phyloP scores from a whole-genome alignment of 352 stramenopile species.

The Phytophthora foliorum region DNA sequence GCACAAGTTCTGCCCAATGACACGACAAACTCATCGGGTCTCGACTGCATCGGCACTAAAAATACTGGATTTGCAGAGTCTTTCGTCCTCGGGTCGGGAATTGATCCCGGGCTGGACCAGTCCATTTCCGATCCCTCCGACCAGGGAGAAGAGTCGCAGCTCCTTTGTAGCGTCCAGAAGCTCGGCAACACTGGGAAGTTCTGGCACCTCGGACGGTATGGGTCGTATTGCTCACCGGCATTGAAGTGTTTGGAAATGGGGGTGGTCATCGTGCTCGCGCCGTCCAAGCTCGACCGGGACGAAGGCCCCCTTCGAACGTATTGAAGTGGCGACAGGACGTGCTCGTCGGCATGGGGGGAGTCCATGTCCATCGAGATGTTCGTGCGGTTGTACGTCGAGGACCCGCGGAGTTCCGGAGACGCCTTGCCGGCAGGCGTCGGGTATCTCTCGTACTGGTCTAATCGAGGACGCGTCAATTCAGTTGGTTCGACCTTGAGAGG shows the following conservation, averaged over 20 bases:
- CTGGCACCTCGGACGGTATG: not conserved
- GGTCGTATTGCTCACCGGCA: slow-evolving; percentile 5
- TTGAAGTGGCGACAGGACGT: slow-evolving; percentile 17
- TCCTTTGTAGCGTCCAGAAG: slow-evolving; percentile 33
- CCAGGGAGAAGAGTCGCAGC: slow-evolving; percentile 20
- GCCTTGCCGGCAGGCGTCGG: not conserved
- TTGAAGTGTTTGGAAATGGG: slow-evolving; percentile 36
- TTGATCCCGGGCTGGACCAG: slow-evolving; percentile 9
- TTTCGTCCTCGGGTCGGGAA: slow-evolving; percentile 1
- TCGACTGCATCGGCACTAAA: not conserved
- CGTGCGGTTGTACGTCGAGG: slow-evolving; percentile 1
- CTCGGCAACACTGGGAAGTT: slow-evolving; percentile 37
- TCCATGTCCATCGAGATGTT: slow-evolving; percentile 1
- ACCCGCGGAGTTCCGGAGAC: slow-evolving; percentile 6
- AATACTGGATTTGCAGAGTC: not conserved
- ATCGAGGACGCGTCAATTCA: not conserved
- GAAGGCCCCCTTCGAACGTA: slow-evolving; percentile 25
- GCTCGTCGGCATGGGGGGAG: not conserved
- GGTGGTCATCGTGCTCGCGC: slow-evolving; percentile 27
- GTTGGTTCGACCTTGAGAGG: slow-evolving; percentile 31
- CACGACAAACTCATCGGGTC: slow-evolving; percentile 8
- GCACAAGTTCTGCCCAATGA: slow-evolving; percentile 7
- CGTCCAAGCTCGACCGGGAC: not conserved
- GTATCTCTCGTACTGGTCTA: slow-evolving; percentile 2
- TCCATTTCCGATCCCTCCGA: slow-evolving; percentile 12